These are phyloP conservation scores for Moricandia arvensis DNA, from an alignment of 345 rosid species.

Conservation along the genomic window DNA sequence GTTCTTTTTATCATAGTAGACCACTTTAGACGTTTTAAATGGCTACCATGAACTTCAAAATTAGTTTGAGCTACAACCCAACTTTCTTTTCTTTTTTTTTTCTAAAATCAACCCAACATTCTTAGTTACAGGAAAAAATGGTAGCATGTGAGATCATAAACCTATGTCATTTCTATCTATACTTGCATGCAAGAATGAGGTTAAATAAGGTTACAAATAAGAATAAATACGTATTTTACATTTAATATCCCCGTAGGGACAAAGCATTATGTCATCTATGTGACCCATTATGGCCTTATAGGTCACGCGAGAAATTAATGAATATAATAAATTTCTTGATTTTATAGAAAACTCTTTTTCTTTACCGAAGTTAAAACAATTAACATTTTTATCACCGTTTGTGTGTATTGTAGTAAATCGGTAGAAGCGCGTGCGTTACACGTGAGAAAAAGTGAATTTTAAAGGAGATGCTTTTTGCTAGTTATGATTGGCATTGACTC, in stretches of 20 bases:
- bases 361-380: background rate
- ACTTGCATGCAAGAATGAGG: background rate
- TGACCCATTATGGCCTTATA: constrained; percentile 10
- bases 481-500: constrained; percentile 47
- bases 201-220: background rate
- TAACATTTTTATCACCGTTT: background rate
- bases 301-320: constrained; percentile 22
- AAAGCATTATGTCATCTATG: background rate
- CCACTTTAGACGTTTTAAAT: background rate
- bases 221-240: background rate
- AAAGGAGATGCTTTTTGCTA: constrained; percentile 17
- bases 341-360: background rate
- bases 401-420: background rate
- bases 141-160: background rate
- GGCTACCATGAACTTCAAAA: background rate
- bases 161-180: too few relatives aligned
- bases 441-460: constrained; percentile 19
- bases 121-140: background rate
- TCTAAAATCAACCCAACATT: too few relatives aligned
- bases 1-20: background rate
- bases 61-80: background rate
- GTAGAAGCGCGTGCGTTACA: constrained; percentile 34
- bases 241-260: background rate
- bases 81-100: too few relatives aligned
- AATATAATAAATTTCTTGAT: background rate